Evolutionary conservation across 2,329 filamentous ascomycete species (phyloP).

Genomic region (Leptographium wingfieldii): DNA sequence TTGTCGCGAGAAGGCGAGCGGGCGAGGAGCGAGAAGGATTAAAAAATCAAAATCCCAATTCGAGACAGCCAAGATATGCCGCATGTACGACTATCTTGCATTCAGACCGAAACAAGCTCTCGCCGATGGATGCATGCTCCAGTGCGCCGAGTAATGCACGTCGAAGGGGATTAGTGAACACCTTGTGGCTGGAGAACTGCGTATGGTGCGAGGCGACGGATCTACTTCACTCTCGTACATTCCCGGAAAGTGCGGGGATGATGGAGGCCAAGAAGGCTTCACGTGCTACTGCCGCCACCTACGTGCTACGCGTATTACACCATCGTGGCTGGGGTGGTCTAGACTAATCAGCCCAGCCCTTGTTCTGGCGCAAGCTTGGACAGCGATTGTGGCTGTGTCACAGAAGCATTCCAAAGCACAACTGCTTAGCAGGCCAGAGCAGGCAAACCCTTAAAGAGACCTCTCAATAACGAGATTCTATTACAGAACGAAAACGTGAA

Average conservation of each 20-base stretch:
- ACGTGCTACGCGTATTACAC: not conserved
- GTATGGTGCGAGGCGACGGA: not conserved
- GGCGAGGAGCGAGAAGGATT: not conserved
- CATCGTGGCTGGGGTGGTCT: not conserved
- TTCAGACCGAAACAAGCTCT: too few species aligned
- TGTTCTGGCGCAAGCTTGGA: not conserved
- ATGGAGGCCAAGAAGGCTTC: not conserved
- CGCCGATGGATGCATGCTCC: not conserved
- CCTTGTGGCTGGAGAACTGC: not conserved
- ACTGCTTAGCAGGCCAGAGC: too few species aligned
- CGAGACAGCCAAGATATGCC: not conserved
- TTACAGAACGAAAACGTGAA: too few species aligned
- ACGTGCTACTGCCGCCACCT: not conserved
- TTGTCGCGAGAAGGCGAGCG: conserved; percentile 1
- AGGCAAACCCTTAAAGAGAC: too few species aligned
- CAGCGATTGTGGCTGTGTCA: not conserved
- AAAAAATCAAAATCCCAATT: not conserved
- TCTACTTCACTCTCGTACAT: not conserved
- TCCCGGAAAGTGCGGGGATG: not conserved
- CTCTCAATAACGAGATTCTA: too few species aligned
- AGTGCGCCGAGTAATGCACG: not conserved
- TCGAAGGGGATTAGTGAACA: not conserved
- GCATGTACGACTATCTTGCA: not conserved
- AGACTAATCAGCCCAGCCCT: not conserved
- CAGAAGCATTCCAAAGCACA: too few species aligned